Base-by-base conservation (phyloP, 768 basidiomycete species). In the Mrakia blollopis region DNA sequence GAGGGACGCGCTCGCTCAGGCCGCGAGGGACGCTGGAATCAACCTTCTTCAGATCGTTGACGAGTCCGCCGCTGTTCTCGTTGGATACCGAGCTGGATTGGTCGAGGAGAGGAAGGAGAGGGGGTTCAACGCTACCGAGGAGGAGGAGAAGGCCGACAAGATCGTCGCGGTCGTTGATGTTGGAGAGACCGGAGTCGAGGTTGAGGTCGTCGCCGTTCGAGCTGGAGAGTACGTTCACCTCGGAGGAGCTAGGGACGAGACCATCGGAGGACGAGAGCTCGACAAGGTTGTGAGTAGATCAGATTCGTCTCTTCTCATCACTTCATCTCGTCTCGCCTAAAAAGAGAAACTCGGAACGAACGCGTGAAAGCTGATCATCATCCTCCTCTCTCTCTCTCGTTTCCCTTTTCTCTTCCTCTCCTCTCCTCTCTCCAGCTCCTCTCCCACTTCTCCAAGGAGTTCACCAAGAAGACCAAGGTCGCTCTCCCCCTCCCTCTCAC, bases 391-490 rank as follows among this genome's bases (percentile, higher is more conserved):
- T 79, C 90, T n/a, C n/a, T n/a, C n/a, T n/a, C n/a, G n/a, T n/a
- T n/a, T n/a, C n/a, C n/a, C n/a, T n/a, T n/a, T n/a, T n/a, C 81
- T 47, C 74, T 90, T 54, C 87, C 90, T 44, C 91, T 92, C n/a
- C 88, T 93, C 77, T 87, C 88, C 8, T 87, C 90, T 81, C 83
- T 88, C 73, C 88, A 90, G 81, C 87, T 98, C 60, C 89, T 97
- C 85, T 90, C 91, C 78, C 92, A 92, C 86, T 97, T 99, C 83
- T 89, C 92, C 73, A 90, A 93, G 82, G 96, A 99, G 79, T 99
- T 99, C 84, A 92, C 92, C 70, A 98, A 98, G 85, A 99, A 97
- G 86, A 94, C 91, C 25, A 93, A 92, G 83, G 88, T 88, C 32
- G 85, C 90, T 0, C 86, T 97, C 61, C 84, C 87, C 13, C 87